Evolutionary conservation across 768 basidiomycete species (phyloP), one percentile per base, ranked within the genome.

Genomic region (Boletus edulis): DNA sequence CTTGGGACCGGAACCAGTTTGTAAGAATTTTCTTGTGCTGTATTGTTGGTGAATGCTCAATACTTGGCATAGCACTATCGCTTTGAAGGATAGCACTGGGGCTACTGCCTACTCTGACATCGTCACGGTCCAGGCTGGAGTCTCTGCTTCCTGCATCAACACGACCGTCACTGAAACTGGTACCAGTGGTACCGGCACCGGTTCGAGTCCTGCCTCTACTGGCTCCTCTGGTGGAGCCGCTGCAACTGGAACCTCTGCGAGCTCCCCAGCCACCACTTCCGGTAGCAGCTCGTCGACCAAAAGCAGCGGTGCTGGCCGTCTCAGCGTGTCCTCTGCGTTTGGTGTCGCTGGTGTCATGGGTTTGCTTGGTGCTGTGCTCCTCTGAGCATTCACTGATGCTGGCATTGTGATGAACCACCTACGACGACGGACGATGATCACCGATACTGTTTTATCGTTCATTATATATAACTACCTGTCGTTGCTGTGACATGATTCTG

Each of bases 41-140:
- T 24, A 1, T 38, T 6, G 2, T 34, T 1, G 1, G 12, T 14
- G 0, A 18, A 10, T 35, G 12, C 46, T 56, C 10, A 64, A 34
- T 9, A 24, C 31, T 18, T 4, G 14, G 3, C 58, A 13, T 48
- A 90, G 87, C 60, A 79, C 80, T n/a, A 60, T 81, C 34, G 64
- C 64, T 13, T 54, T 87, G 58, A 86, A 83, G 71, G 88, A 89
- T 57, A 70, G 68, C 63, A 80, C 81, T 14, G 88, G 88, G 15
- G 15, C 65, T 1, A 66, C 61, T 10, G 81, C 76, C 8, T 90
- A 76, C 70, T 80, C 81, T 14, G 81, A 81, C 48, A 70, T 73
- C 3, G 72, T 83, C 32, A 80, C 72, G 0, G 67, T 89, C 46
- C 58, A 68, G 50, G 3, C 65, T 5, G 71, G 80, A 29, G 45